Evolutionary conservation across 2,329 filamentous ascomycete species (phyloP), one percentile per base, ranked within the genome.

Genomic region (Canariomyces notabilis): DNA sequence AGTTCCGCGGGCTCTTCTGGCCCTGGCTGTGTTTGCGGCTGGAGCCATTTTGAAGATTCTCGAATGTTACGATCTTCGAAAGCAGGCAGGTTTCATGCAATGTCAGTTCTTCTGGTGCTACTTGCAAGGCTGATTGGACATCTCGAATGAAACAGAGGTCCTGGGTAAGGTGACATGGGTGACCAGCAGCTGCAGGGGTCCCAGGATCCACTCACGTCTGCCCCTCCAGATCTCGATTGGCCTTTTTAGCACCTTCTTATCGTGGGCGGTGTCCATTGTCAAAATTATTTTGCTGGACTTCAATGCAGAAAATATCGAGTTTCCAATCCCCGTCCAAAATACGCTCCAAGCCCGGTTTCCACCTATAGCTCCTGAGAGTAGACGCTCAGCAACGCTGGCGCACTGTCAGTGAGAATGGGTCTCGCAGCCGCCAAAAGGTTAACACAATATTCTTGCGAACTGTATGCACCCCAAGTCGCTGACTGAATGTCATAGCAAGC

Each of bases 391-490:
- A 40, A 11, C 26, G 32, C 48, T 48, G 50, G 50, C 42, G 46
- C 21, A 19, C 35, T 43, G 31, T 42, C 36, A 40, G 37, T 36
- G 45, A 56, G 49, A n/a, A 88, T 88, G 83, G 83, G 83, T 67
- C 78, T 87, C 63, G 76, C 82, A 53, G 83, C 70, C 37, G 77
- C 79, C 47, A 81, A 81, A 63, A 85, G 82, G 83, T 86, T 72
- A 63, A 67, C 53, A 42, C 9, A 20, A 18, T 22, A n/a, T n/a
- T n/a, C n/a, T n/a, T n/a, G 31, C 15, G 20, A 11, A 21, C 20
- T 6, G 1, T 6, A 21, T 21, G 19, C 33, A 51, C 34, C 48
- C 58, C 44, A 50, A 16, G 29, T 39, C n/a, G 18, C 51, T 56
- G 15, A 55, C 51, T 32, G 22, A n/a, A 5, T 4, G 16, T 6